phyloP scores from a whole-genome alignment of 768 basidiomycete genomes.

The Lentinula raphanica region DNA sequence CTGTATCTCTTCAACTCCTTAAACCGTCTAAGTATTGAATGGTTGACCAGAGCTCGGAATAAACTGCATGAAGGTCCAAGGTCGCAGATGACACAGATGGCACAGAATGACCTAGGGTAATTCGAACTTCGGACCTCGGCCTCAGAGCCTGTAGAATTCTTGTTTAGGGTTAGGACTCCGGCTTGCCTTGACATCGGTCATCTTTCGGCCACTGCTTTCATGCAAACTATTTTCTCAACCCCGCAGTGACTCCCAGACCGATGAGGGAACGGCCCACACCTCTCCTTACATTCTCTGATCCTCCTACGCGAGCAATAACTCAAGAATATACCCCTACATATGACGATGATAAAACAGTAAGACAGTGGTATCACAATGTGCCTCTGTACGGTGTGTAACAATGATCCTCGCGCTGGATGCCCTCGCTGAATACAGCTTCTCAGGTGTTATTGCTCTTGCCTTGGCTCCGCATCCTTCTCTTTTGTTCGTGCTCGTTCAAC shows the following conservation, averaged over 20 bases:
- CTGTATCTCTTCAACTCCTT: too few relatives aligned
- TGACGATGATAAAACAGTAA: conserved; percentile 31
- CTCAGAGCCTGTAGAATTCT: too few relatives aligned
- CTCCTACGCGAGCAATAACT: not conserved
- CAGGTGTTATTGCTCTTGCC: conserved; percentile 51
- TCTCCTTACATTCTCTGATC: not conserved
- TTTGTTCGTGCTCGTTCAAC: conserved; percentile 60
- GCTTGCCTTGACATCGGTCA: conserved; percentile 13
- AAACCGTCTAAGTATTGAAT: too few relatives aligned
- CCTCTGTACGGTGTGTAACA: conserved; percentile 49
- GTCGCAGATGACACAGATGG: too few relatives aligned
- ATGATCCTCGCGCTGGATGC: conserved; percentile 16
- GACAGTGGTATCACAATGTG: conserved; percentile 53
- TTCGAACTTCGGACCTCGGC: too few relatives aligned
- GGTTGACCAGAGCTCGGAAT: too few relatives aligned
- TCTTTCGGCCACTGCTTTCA: conserved; percentile 53
- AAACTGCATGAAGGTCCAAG: too few relatives aligned
- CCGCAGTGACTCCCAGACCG: not conserved
- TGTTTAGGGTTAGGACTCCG: too few relatives aligned
- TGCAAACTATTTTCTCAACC: conserved; percentile 28
- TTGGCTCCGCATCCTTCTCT: conserved; percentile 73
- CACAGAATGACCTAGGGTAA: too few relatives aligned
- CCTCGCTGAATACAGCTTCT: not conserved
- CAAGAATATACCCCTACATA: conserved; percentile 1
- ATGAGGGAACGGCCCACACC: conserved; percentile 2